Evolutionary conservation across 495 filamentous ascomycete species (phyloP).

Genomic region (Pyronema omphalodes): DNA sequence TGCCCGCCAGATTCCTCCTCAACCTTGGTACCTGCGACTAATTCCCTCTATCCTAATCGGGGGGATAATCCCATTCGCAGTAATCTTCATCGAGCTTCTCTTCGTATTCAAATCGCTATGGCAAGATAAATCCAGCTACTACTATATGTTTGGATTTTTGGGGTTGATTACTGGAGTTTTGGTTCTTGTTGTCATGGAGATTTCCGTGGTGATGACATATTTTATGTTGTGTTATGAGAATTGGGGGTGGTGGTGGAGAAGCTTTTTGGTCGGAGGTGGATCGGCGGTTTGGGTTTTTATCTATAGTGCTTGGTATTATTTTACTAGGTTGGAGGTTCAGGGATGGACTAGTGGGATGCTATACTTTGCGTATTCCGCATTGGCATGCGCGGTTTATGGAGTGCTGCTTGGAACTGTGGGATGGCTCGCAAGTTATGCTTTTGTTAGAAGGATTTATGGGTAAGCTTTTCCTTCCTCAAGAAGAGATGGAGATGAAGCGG

Average conservation of each 20-base stretch:
- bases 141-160: conserved; percentile 87
- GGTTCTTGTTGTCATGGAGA: conserved; percentile 66
- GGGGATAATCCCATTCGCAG: conserved; percentile 74
- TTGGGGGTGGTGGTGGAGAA: conserved; percentile 94
- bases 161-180: conserved; percentile 57
- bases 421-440: conserved; percentile 72
- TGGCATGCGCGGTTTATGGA: conserved; percentile 73
- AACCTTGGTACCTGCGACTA: conserved; percentile 60
- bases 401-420: conserved; percentile 74
- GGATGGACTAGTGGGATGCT: conserved; percentile 65
- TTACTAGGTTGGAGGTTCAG: conserved; percentile 60
- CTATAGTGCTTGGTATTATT: conserved; percentile 79
- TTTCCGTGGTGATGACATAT: conserved; percentile 78
- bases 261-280: conserved; percentile 65
- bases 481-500: not conserved
- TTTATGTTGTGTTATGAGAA: conserved; percentile 75
- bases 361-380: conserved; percentile 67
- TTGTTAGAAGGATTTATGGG: conserved; percentile 79
- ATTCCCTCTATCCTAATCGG: conserved; percentile 48
- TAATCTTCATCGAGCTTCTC: conserved; percentile 83
- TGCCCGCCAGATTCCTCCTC: conserved; percentile 55
- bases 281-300: conserved; percentile 70
- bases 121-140: conserved; percentile 87
- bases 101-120: conserved; percentile 85
- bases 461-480: conserved; percentile 27